Percentiles rank a stretch among this genome's conserved stretches.
Evolutionary conservation across 2,329 filamentous ascomycete species (phyloP).

Genomic region (Ambrosiella cleistominuta): DNA sequence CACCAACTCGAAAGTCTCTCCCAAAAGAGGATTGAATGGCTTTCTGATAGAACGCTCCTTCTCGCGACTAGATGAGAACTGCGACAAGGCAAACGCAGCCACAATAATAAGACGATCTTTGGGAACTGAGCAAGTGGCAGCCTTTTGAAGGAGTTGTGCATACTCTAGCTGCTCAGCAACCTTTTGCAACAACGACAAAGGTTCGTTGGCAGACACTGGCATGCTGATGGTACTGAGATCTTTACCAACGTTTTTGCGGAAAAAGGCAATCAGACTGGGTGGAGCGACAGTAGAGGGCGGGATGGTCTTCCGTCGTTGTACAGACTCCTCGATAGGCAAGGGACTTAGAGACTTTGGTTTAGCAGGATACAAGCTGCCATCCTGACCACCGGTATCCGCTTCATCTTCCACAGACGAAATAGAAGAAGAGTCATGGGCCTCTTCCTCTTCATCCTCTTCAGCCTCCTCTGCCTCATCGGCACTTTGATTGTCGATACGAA

Average conservation of each 20-base stretch:
- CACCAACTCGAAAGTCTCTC: slow-evolving; percentile 87
- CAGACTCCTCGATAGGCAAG: slow-evolving; percentile 48
- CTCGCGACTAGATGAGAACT: slow-evolving; percentile 63
- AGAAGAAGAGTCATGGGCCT: slow-evolving; percentile 37
- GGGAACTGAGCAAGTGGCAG: slow-evolving; percentile 41
- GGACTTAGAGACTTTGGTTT: slow-evolving; percentile 62
- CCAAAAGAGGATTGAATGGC: slow-evolving; percentile 91
- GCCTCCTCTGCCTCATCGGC: slow-evolving; percentile 47
- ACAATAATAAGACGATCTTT: slow-evolving; percentile 66
- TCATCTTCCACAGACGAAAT: slow-evolving; percentile 42
- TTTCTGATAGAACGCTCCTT: slow-evolving; percentile 89
- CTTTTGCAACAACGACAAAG: slow-evolving; percentile 71
- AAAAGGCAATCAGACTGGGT: slow-evolving; percentile 80
- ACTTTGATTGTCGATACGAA: slow-evolving; percentile 48
- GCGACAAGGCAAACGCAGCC: slow-evolving; percentile 76
- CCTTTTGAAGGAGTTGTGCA: slow-evolving; percentile 62
- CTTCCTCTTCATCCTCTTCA: slow-evolving; percentile 26
- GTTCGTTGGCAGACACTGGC: slow-evolving; percentile 94
- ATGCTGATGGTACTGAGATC: slow-evolving; percentile 93
- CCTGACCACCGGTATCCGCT: slow-evolving; percentile 40
- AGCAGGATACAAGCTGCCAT: slow-evolving; percentile 51
- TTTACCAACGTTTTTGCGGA: slow-evolving; percentile 95
- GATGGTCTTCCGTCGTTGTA: slow-evolving; percentile 53
- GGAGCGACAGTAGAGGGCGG: slow-evolving; percentile 59
- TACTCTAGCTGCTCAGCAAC: slow-evolving; percentile 87